Percentiles rank a stretch among this genome's conserved stretches.
These are phyloP conservation scores for Henningerozyma blattae DNA, from an alignment of 805 yeast species.

Conservation along the genomic window DNA sequence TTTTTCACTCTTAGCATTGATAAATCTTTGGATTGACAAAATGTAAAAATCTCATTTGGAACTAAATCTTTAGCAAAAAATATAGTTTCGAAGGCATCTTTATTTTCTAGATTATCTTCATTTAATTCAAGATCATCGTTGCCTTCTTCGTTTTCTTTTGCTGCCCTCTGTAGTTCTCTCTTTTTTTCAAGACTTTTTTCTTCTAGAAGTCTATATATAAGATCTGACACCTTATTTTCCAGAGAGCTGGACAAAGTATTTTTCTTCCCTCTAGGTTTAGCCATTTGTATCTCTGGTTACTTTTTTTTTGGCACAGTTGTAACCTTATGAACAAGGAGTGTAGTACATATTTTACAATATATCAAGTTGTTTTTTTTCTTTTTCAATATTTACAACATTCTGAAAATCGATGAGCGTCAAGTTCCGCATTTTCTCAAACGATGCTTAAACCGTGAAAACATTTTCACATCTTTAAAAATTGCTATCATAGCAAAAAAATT, in stretches of 20 bases:
- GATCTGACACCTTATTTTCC: constrained; percentile 45
- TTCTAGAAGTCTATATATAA: constrained; percentile 45
- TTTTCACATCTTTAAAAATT: too few relatives aligned
- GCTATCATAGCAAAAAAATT: too few relatives aligned
- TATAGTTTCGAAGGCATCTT: constrained; percentile 24
- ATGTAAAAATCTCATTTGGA: constrained; percentile 39
- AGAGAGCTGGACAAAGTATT: constrained; percentile 24
- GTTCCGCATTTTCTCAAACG: too few relatives aligned
- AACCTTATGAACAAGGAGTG: too few relatives aligned
- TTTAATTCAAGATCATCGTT: constrained; percentile 2
- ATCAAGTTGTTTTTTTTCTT: too few relatives aligned
- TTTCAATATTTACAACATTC: too few relatives aligned
- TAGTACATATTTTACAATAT: too few relatives aligned
- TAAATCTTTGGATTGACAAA: constrained; percentile 52
- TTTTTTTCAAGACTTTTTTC: constrained; percentile 39
- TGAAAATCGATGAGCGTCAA: too few relatives aligned
- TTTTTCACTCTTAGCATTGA: constrained; percentile 61
- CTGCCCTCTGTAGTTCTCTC: too few relatives aligned
- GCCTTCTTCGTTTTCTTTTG: constrained; percentile 15
- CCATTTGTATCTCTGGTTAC: too few relatives aligned
- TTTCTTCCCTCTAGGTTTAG: constrained; percentile 19
- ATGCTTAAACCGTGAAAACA: too few relatives aligned
- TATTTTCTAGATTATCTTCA: constrained; percentile 10
- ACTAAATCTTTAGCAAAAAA: constrained; percentile 53
- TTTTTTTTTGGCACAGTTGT: too few relatives aligned